Conservation (phyloP, 257 asterid genomes). For the Vinca minor region DNA sequence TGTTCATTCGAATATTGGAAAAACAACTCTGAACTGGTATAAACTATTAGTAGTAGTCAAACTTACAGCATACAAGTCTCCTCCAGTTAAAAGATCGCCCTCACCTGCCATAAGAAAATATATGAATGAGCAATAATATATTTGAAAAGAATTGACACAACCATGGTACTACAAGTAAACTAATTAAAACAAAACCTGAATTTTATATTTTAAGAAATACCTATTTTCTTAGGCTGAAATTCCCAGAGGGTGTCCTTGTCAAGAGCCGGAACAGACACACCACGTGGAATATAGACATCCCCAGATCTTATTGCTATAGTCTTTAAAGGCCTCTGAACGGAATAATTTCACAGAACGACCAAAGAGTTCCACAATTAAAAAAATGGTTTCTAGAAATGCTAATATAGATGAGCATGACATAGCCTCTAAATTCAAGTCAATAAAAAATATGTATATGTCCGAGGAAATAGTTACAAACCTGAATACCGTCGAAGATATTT, state of each 20-base stretch:
- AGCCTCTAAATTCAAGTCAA: not conserved
- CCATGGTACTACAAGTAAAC: not conserved
- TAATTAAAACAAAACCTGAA: not conserved
- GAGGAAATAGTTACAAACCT: conserved; percentile 35
- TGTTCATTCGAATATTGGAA: not conserved
- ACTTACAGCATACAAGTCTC: conserved; percentile 94
- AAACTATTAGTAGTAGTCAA: conserved; percentile 16
- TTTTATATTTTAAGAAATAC: conserved; percentile 23
- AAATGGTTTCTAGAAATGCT: not conserved
- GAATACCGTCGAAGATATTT: conserved; percentile 92
- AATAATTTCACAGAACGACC: conserved; percentile 8
- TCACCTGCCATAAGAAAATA: conserved; percentile 53
- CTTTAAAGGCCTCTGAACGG: conserved; percentile 88
- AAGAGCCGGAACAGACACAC: conserved; percentile 95
- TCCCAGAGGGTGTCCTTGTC: conserved; percentile 97
- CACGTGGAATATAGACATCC: conserved; percentile 99
- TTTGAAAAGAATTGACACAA: not conserved
- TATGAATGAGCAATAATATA: not conserved
- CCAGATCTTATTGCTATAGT: conserved; percentile 91
- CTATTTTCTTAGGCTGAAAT: conserved; percentile 85
- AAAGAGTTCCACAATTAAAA: not conserved
- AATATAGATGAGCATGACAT: not conserved
- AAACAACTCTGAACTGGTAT: not conserved
- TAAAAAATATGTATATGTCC: not conserved
- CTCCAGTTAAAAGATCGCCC: conserved; percentile 91